phyloP scores from a whole-genome alignment of 2,329 filamentous ascomycete species.

The Colletotrichum tofieldiae region DNA sequence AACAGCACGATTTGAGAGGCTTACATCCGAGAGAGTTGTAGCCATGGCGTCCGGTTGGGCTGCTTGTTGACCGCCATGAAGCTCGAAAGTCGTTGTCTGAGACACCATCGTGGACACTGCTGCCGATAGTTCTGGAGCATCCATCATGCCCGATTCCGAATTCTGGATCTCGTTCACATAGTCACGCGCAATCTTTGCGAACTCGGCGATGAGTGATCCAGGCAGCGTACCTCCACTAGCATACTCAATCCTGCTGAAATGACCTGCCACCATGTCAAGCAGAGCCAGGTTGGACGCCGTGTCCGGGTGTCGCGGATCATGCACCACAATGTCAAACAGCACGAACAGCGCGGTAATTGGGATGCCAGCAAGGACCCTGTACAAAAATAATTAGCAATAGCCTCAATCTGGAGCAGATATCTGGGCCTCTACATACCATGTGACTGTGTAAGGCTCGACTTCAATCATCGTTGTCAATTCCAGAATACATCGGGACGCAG shows the following conservation, averaged over 20 bases:
- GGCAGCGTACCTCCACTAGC: slow-evolving; percentile 55
- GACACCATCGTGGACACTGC: not conserved
- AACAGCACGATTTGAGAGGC: not conserved
- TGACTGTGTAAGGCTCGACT: slow-evolving; percentile 49
- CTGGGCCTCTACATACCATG: slow-evolving; percentile 45
- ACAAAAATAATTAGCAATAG: not conserved
- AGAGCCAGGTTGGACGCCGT: slow-evolving; percentile 55
- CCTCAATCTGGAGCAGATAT: not conserved
- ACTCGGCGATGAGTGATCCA: slow-evolving; percentile 55
- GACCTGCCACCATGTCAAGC: slow-evolving; percentile 58
- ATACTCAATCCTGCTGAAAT: slow-evolving; percentile 60
- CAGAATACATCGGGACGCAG: slow-evolving; percentile 48
- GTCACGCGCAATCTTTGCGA: slow-evolving; percentile 59
- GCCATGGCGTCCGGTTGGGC: not conserved
- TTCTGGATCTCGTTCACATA: slow-evolving; percentile 51
- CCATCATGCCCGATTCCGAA: not conserved
- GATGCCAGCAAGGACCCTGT: slow-evolving; percentile 53
- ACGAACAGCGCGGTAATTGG: slow-evolving; percentile 57
- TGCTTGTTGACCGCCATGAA: not conserved
- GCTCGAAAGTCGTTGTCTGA: not conserved
- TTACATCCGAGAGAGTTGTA: slow-evolving; percentile 11
- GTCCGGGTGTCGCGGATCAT: slow-evolving; percentile 54
- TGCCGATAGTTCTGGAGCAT: not conserved
- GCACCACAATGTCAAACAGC: slow-evolving; percentile 59
- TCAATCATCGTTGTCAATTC: slow-evolving; percentile 50